phyloP scores from a whole-genome alignment of 176 grass and related monocot genomes.

The Carex myosuroides region DNA sequence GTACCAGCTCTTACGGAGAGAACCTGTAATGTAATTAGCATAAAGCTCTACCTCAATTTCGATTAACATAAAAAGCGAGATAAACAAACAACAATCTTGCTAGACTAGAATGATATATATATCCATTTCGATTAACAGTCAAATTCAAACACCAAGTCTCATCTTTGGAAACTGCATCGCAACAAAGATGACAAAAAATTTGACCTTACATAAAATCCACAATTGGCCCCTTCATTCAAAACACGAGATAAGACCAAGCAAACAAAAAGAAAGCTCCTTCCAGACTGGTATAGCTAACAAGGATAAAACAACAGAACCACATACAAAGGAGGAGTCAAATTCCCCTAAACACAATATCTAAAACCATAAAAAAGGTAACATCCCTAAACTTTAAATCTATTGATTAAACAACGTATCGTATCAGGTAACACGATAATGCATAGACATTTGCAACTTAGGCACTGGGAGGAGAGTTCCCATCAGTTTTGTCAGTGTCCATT shows the following conservation, averaged over 20 bases:
- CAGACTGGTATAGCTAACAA: slow-evolving; percentile 1
- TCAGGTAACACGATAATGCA: background rate
- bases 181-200: slow-evolving; percentile 13
- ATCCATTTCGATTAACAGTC: background rate
- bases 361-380: background rate
- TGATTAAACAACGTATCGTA: background rate
- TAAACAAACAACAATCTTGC: background rate
- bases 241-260: background rate
- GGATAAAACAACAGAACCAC: slow-evolving; percentile 2
- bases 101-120: background rate
- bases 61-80: background rate
- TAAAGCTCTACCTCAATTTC: no score
- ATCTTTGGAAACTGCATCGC: background rate
- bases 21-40: no score
- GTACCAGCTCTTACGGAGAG: no score
- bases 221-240: background rate
- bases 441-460: slow-evolving; percentile 23
- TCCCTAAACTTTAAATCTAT: background rate
- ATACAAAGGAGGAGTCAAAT: background rate
- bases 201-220: background rate
- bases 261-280: background rate
- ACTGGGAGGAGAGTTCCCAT: slow-evolving; percentile 6
- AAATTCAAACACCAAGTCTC: background rate
- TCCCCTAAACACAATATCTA: background rate
- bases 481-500: slow-evolving; percentile 64